Conservation (phyloP, 768 basidiomycete species). For the Phaffia tasmanica region DNA sequence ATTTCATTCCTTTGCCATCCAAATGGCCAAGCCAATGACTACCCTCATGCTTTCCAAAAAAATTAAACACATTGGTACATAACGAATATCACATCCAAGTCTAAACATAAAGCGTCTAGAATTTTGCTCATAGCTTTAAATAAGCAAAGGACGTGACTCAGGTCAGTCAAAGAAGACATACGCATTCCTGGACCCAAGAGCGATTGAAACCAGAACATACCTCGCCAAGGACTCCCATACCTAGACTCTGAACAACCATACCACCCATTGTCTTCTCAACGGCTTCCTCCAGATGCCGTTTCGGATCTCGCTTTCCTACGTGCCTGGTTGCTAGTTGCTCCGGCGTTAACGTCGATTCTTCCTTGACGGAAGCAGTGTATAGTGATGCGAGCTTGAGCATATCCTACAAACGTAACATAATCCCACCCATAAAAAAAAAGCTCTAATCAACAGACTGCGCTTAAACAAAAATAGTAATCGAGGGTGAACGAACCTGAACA, state of each 20-base stretch:
- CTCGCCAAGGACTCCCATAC: slow-evolving; percentile 88
- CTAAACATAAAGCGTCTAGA: too few relatives aligned
- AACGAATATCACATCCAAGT: too few relatives aligned
- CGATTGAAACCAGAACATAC: slow-evolving; percentile 35
- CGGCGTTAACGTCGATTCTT: slow-evolving; percentile 85
- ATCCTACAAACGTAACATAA: slow-evolving; percentile 46
- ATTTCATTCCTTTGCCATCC: too few relatives aligned
- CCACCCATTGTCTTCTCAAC: slow-evolving; percentile 98
- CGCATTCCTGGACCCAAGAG: too few relatives aligned
- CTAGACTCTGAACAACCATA: slow-evolving; percentile 89
- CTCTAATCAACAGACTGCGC: not conserved
- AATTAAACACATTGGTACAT: too few relatives aligned
- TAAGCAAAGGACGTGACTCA: too few relatives aligned
- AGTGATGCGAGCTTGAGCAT: slow-evolving; percentile 87
- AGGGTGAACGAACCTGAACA: slow-evolving; percentile 61
- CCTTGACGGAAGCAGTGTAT: slow-evolving; percentile 96
- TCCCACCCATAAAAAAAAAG: not conserved
- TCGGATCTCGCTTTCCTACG: slow-evolving; percentile 95
- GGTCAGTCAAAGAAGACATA: too few relatives aligned
- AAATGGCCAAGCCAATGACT: too few relatives aligned
- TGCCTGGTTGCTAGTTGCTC: slow-evolving; percentile 95
- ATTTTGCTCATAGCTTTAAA: too few relatives aligned
- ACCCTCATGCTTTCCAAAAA: too few relatives aligned
- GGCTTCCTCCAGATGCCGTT: slow-evolving; percentile 91
- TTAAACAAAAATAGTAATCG: not conserved